phyloP scores from a whole-genome alignment of 1,139 yeast species.

The Saccharomyces pastorianus region DNA sequence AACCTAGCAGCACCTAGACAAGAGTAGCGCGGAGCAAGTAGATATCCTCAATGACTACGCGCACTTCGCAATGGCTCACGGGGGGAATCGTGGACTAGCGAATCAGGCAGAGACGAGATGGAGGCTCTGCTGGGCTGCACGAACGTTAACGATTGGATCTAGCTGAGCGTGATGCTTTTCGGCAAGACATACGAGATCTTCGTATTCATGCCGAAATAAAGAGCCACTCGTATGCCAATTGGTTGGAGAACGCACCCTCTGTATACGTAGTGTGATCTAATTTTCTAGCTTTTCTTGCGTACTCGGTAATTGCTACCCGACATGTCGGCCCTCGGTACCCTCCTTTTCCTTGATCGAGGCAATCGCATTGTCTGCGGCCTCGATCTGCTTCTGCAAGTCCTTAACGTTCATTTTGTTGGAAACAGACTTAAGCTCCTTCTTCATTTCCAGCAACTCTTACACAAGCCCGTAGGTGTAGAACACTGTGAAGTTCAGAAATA shows the following conservation, averaged over 20 bases:
- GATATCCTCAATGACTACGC: constrained; percentile 65
- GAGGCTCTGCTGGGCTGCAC: constrained; percentile 82
- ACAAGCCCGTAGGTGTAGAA: background rate
- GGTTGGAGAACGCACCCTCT: no score
- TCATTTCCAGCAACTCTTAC: background rate
- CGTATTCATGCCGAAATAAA: constrained; percentile 88
- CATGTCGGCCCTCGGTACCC: no score
- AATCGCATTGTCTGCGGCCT: no score
- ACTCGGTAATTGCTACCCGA: no score
- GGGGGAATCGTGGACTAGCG: constrained; percentile 98
- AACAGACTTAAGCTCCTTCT: background rate
- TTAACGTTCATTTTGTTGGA: background rate
- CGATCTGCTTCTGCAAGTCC: background rate
- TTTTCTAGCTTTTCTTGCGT: no score
- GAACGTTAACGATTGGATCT: constrained; percentile 91
- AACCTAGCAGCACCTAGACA: constrained; percentile 80
- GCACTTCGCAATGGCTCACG: constrained; percentile 79
- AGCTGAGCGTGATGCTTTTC: constrained; percentile 86
- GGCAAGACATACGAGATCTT: constrained; percentile 76
- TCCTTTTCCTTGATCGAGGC: no score
- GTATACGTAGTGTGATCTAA: no score
- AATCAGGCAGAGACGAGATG: constrained; percentile 85
- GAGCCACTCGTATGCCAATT: constrained; percentile 55
- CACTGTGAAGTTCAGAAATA: background rate
- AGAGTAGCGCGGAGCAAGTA: constrained; percentile 77